Percentiles rank a stretch among this genome's conserved stretches.
Evolutionary conservation across 305 asterid genomes (phyloP).

Genomic region (Fraxinus dipetala): DNA sequence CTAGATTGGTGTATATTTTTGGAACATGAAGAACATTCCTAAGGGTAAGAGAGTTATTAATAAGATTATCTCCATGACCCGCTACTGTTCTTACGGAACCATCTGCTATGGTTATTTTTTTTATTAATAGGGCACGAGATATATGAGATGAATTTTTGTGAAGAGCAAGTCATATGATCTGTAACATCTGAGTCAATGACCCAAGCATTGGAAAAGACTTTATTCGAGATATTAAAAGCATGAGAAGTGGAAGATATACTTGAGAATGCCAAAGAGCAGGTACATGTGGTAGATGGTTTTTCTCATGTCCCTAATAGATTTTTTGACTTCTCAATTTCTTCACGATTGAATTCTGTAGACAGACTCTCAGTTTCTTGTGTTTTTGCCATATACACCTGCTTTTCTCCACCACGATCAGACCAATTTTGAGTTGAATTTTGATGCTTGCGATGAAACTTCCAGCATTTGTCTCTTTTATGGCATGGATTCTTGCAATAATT

Average conservation of each 20-base stretch:
- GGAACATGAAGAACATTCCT: constrained; percentile 4
- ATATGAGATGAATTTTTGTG: background rate
- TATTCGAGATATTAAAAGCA: background rate
- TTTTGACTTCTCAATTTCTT: background rate
- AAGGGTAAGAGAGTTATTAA: background rate
- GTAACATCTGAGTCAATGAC: background rate
- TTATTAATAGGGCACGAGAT: background rate
- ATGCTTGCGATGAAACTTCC: background rate
- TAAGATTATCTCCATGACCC: background rate
- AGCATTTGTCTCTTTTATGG: background rate
- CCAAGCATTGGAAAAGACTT: background rate
- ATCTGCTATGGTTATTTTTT: background rate
- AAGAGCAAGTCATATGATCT: background rate
- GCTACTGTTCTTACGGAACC: background rate
- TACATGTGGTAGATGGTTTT: background rate
- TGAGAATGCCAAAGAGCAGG: background rate
- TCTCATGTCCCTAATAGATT: background rate
- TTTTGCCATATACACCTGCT: background rate
- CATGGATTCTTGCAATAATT: background rate
- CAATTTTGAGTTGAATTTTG: background rate
- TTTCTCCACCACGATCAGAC: background rate
- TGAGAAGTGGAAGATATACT: background rate
- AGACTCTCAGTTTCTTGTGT: background rate
- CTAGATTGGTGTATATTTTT: background rate
- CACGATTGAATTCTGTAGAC: background rate